A percentile compares a stretch with the other conserved stretches of the same genome.
phyloP scores from a whole-genome alignment of 2,329 filamentous ascomycete species.

The Fusarium sp. region DNA sequence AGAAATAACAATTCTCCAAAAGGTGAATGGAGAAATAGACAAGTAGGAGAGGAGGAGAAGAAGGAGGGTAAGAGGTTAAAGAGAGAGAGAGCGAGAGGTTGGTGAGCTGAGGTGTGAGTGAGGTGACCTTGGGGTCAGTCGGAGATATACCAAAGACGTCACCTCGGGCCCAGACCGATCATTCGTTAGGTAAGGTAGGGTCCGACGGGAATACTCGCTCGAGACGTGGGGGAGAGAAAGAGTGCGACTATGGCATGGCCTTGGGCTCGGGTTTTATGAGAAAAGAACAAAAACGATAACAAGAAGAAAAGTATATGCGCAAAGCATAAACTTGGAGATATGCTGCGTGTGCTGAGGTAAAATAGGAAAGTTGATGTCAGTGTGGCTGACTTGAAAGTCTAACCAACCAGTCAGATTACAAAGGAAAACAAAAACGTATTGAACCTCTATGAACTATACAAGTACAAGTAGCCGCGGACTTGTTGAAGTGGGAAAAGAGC shows the following conservation, averaged over 20 bases:
- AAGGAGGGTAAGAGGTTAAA: constrained; percentile 24
- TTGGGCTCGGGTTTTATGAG: constrained; percentile 15
- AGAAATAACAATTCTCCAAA: constrained; percentile 18
- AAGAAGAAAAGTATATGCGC: constrained; percentile 19
- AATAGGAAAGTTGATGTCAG: constrained; percentile 33
- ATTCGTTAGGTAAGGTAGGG: constrained; percentile 15
- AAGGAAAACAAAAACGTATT: constrained; percentile 8
- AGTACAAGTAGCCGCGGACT: neutral
- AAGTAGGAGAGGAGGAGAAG: constrained; percentile 8
- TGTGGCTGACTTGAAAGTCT: constrained; percentile 36
- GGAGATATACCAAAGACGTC: constrained; percentile 47
- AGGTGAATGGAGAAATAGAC: constrained; percentile 9
- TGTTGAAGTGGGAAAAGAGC: constrained; percentile 19
- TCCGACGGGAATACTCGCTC: constrained; percentile 5
- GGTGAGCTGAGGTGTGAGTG: constrained; percentile 46
- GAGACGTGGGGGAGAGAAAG: constrained; percentile 7
- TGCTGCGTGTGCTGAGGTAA: neutral
- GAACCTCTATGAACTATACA: neutral
- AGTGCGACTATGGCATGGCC: constrained; percentile 18
- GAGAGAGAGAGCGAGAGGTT: constrained; percentile 14
- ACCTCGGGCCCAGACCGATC: constrained; percentile 38
- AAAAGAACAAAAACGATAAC: constrained; percentile 3
- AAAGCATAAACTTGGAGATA: constrained; percentile 22
- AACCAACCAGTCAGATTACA: constrained; percentile 10
- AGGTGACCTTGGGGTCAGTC: constrained; percentile 42